Base-by-base conservation (phyloP, 768 basidiomycete genomes). In the Gelatoporia subvermispora region DNA sequence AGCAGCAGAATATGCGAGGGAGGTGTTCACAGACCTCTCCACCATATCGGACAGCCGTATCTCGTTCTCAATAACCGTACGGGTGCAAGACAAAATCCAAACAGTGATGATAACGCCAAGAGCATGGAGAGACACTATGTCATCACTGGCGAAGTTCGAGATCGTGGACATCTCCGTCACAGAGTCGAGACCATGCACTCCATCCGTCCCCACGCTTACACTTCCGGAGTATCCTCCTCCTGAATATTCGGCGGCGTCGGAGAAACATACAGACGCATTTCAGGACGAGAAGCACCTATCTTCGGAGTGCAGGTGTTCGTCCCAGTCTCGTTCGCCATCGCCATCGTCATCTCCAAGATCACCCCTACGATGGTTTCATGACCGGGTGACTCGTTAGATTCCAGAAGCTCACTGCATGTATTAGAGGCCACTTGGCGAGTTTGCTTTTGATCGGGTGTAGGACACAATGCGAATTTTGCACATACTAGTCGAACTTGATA, bases 151-250 rank as follows among this genome's bases (percentile, higher is more conserved):
- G 3, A 52, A 45, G 3, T 64, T 57, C 53, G 65, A 66, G 49
- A 56, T 65, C 40, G 42, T 66, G n/a, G 59, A 63, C 28, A 39
- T 66, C 48, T 41, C 43, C 41, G 34, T 66, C 51, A 31, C 13
- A 7, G 13, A n/a, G 22, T 16, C 41, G n/a, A 13, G 40, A 23
- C 23, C 8, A 8, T 9, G 22, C 8, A 43, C 9, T 8, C 41
- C 10, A 8, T 10, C 22, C 17, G 16, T 20, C 41, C 20, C 8
- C 28, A 8, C 23, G 11, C n/a, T 16, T 23, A 25, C 7, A 16
- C 23, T 5, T 7, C n/a, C 41, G 23, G 11, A 20, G 21, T 11
- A 35, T 20, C 11, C 22, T 17, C 31, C 24, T 10, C 28, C 28
- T 7, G 7, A 31, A 13, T 31, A 31, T 31, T 31, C 28, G 28